Evolutionary conservation across 2,329 filamentous ascomycete species (phyloP).

Genomic region (Nothomitra cinnamomea): DNA sequence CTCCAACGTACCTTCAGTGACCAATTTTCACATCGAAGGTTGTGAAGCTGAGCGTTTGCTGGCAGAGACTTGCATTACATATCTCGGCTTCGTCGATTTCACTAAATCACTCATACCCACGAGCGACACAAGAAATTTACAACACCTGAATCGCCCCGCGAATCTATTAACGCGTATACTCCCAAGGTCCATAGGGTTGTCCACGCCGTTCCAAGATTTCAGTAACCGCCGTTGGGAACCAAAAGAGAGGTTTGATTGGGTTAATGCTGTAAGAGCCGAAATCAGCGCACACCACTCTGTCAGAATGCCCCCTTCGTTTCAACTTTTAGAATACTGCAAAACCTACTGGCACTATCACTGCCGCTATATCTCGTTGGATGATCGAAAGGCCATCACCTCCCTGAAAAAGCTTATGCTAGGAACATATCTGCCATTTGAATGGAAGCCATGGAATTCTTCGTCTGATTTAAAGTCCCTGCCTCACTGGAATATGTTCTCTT

Average conservation of each 20-base stretch:
- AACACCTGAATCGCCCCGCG: constrained; percentile 2
- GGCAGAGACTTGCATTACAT: constrained; percentile 11
- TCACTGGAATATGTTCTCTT: constrained; percentile 12
- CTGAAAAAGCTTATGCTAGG: constrained; percentile 10
- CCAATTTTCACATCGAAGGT: constrained; percentile 9
- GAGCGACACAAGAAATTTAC: constrained; percentile 7
- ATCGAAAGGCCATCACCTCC: constrained; percentile 6
- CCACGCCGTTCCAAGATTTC: constrained; percentile 5
- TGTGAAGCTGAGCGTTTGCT: constrained; percentile 10
- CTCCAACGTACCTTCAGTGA: constrained; percentile 2
- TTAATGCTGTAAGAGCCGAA: constrained; percentile 10
- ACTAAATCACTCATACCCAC: constrained; percentile 11
- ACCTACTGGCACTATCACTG: constrained; percentile 10
- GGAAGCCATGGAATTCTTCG: constrained; percentile 11
- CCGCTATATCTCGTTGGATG: constrained; percentile 9
- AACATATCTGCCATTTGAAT: constrained; percentile 9
- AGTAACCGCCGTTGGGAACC: constrained; percentile 7
- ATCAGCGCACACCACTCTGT: constrained; percentile 9
- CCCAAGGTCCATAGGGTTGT: constrained; percentile 7
- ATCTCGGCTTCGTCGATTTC: constrained; percentile 13
- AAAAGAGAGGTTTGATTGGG: constrained; percentile 9
- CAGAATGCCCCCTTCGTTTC: constrained; percentile 10
- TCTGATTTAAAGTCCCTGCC: constrained; percentile 8
- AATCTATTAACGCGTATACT: neutral
- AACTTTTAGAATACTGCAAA: constrained; percentile 12